Evolutionary conservation across 441 rosid genomes (phyloP).

Genomic region (Populus hybrid): DNA sequence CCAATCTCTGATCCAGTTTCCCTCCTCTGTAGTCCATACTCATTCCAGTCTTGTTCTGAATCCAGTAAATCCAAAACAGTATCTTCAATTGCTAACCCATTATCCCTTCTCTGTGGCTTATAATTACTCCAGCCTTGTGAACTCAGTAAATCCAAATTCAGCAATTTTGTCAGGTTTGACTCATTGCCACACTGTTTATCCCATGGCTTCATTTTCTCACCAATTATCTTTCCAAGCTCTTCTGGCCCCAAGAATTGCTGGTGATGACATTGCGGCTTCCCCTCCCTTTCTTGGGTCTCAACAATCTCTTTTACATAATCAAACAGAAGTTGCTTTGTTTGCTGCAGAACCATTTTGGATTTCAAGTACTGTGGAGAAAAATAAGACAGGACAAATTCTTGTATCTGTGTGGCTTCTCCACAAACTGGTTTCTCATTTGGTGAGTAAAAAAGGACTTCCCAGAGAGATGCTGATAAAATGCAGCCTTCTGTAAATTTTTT

Average conservation of each 20-base stretch:
- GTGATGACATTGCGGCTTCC: slow-evolving; percentile 5
- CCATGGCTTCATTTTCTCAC: slow-evolving; percentile 27
- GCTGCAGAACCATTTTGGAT: slow-evolving; percentile 33
- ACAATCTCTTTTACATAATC: slow-evolving; percentile 38
- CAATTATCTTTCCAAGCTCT: slow-evolving; percentile 22
- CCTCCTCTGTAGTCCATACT: slow-evolving; percentile 18
- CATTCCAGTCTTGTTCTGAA: slow-evolving; percentile 37
- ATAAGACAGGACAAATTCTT: slow-evolving; percentile 19
- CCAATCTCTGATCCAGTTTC: slow-evolving; percentile 30
- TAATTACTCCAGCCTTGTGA: slow-evolving; percentile 37
- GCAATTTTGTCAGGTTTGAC: slow-evolving; percentile 17
- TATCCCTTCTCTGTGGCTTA: slow-evolving; percentile 22
- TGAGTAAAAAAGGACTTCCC: slow-evolving; percentile 25
- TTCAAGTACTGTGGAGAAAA: slow-evolving; percentile 8
- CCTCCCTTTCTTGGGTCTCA: slow-evolving; percentile 18
- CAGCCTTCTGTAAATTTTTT: slow-evolving; percentile 34
- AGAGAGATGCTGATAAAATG: slow-evolving; percentile 31
- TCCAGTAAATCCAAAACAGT: slow-evolving; percentile 29
- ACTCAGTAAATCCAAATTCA: slow-evolving; percentile 26
- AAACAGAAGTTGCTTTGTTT: slow-evolving; percentile 45
- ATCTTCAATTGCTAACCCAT: slow-evolving; percentile 35
- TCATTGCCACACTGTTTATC: slow-evolving; percentile 22
- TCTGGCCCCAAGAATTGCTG: slow-evolving; percentile 20
- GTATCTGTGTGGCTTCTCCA: slow-evolving; percentile 9
- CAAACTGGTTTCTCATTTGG: slow-evolving; percentile 17